A percentile compares a stretch with the other conserved stretches of the same genome.
phyloP scores from a whole-genome alignment of 164 flowering plant genomes.

The Magnolia sinica region DNA sequence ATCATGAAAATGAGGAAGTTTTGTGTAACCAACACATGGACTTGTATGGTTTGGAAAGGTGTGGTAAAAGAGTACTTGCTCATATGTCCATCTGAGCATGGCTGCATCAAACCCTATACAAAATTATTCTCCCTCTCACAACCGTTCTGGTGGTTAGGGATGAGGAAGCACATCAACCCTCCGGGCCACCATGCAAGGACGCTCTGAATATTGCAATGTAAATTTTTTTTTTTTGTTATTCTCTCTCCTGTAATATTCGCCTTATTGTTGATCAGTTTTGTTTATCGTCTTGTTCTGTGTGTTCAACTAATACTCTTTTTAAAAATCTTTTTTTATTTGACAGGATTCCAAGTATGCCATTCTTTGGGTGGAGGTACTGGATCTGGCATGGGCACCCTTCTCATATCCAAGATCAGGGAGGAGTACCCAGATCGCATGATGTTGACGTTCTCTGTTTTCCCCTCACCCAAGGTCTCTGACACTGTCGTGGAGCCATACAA shows the following conservation, averaged over 20 bases:
- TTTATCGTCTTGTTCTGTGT: not conserved
- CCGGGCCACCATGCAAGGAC: too few species aligned
- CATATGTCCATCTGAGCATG: too few species aligned
- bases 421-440: constrained; percentile 16
- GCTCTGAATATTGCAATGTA: not conserved
- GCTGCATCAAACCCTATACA: too few species aligned
- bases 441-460: constrained; percentile 15
- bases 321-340: not conserved
- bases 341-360: constrained; percentile 16
- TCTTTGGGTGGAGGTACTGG: constrained; percentile 15
- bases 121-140: too few species aligned
- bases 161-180: too few species aligned
- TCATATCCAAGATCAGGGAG: constrained; percentile 16
- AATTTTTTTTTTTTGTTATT: too few species aligned
- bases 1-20: too few species aligned
- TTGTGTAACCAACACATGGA: too few species aligned
- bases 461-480: constrained; percentile 14
- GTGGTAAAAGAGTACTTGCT: too few species aligned
- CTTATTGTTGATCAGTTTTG: not conserved
- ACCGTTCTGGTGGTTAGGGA: too few species aligned
- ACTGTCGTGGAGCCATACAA: constrained; percentile 14
- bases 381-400: constrained; percentile 16
- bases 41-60: too few species aligned
- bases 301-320: not conserved
- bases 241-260: not conserved